Percentiles rank a stretch among this genome's conserved stretches.
These are phyloP conservation scores for Skeletonema menzelii DNA, from an alignment of 108 stramenopile species.

Conservation along the genomic window DNA sequence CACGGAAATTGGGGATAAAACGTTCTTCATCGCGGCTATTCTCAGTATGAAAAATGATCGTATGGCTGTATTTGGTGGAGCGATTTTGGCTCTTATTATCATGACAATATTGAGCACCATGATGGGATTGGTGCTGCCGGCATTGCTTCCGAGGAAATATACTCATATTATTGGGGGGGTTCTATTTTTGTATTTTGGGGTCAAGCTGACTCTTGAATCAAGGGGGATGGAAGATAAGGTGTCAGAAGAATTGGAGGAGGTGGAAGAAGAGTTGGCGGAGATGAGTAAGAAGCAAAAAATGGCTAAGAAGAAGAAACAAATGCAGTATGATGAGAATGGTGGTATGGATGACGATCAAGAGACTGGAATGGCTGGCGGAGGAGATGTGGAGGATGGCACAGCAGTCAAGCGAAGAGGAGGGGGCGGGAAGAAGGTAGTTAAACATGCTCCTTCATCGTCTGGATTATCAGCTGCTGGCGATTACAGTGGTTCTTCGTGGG, in stretches of 20 bases:
- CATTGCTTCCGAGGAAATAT: constrained; percentile 83
- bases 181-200: constrained; percentile 97
- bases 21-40: constrained; percentile 99
- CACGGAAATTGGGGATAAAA: constrained; percentile 99
- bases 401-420: constrained; percentile 33
- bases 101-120: constrained; percentile 94
- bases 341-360: constrained; percentile 26
- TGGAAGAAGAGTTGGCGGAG: constrained; percentile 91
- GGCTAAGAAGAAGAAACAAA: constrained; percentile 41
- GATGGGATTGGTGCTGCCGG: constrained; percentile 95
- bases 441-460: constrained; percentile 35
- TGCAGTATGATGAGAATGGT: constrained; percentile 3
- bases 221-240: constrained; percentile 83
- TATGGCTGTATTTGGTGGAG: constrained; percentile 91
- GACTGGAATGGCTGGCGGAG: constrained; percentile 18
- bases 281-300: constrained; percentile 60
- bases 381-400: constrained; percentile 31
- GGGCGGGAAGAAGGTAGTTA: constrained; percentile 12
- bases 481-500: constrained; percentile 46
- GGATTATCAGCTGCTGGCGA: constrained; percentile 30
- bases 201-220: constrained; percentile 89
- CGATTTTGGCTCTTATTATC: constrained; percentile 86
- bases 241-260: constrained; percentile 97
- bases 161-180: constrained; percentile 94
- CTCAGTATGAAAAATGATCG: constrained; percentile 92